phyloP scores from a whole-genome alignment of 2,329 filamentous ascomycete genomes.

The Chalara sp. region DNA sequence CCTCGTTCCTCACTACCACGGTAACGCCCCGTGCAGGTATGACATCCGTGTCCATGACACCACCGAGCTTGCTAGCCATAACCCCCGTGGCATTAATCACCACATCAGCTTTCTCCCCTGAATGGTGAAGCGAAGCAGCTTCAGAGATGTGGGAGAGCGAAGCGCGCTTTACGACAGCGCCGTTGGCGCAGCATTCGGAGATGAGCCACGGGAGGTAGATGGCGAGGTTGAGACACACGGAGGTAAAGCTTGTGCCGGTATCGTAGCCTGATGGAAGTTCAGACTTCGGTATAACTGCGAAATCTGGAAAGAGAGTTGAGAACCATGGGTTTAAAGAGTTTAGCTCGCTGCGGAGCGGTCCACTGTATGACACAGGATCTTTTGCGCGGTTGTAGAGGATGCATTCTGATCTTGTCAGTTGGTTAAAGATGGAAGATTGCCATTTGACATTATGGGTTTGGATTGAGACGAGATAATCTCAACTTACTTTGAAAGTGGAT shows the following conservation, averaged over 20 bases:
- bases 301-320: conserved; percentile 64
- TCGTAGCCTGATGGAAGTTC: conserved; percentile 60
- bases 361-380: conserved; percentile 14
- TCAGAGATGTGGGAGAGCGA: conserved; percentile 66
- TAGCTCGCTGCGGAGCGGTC: conserved; percentile 53
- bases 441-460: neutral
- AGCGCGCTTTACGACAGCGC: conserved; percentile 60
- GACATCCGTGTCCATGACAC: conserved; percentile 69
- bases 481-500: conserved; percentile 66
- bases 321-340: conserved; percentile 67
- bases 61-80: conserved; percentile 66
- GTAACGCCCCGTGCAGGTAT: conserved; percentile 76
- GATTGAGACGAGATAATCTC: neutral
- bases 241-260: conserved; percentile 70
- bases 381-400: conserved; percentile 40
- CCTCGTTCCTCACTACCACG: conserved; percentile 59
- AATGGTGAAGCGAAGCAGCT: conserved; percentile 53
- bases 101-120: conserved; percentile 53
- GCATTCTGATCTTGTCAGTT: neutral
- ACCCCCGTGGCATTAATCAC: conserved; percentile 84
- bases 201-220: conserved; percentile 83
- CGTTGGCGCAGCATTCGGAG: conserved; percentile 69
- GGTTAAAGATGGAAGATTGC: neutral
- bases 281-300: conserved; percentile 48
- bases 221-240: conserved; percentile 85